Evolutionary conservation across 768 basidiomycete genomes (phyloP), one percentile per base, ranked within the genome.

Genomic region (Crassisporium funariophilum): DNA sequence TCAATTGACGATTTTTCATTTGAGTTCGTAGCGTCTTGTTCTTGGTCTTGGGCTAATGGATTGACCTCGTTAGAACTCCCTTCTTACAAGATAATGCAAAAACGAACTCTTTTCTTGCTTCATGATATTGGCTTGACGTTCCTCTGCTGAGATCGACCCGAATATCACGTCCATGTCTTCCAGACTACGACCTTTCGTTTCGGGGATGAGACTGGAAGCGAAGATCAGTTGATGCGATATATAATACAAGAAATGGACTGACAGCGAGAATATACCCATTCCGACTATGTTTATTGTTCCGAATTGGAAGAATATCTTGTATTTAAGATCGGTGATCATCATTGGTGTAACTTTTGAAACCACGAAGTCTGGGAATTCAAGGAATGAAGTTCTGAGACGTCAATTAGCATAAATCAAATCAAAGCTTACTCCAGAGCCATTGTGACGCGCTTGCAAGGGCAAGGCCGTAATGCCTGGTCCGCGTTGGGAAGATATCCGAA

Each of bases 401-500:
- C 5, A 23, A 44, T 27, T 6, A 21, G 5, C n/a, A 20, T 31
- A n/a, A 16, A 17, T n/a, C 10, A 3, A 39, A 12, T 16, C 9
- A 4, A 39, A n/a, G 74, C 81, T 45, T 55, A 86, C 85, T 90
- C 77, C 78, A 91, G 6, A 93, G 66, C 90, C 90, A 92, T 47
- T 93, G 91, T 2, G 87, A 82, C 11, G 82, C 81, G 47, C 85
- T 84, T 0, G 85, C 91, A 4, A 82, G 66, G 0, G 88, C 78
- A 16, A 93, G 69, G 29, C 91, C 91, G 56, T 86, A 91, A 57
- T 90, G 86, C 46, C 91, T 74, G 12, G 90, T 91, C 34, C 89
- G 72, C 11, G 88, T 93, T 6, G 87, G 86, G 78, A 93, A 93
- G 56, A 94, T 91, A 62, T 94, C 91, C 4, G 88, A 74, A 34